Base-by-base conservation (phyloP, 805 yeast genomes). In the Zygosaccharomyces bailii region DNA sequence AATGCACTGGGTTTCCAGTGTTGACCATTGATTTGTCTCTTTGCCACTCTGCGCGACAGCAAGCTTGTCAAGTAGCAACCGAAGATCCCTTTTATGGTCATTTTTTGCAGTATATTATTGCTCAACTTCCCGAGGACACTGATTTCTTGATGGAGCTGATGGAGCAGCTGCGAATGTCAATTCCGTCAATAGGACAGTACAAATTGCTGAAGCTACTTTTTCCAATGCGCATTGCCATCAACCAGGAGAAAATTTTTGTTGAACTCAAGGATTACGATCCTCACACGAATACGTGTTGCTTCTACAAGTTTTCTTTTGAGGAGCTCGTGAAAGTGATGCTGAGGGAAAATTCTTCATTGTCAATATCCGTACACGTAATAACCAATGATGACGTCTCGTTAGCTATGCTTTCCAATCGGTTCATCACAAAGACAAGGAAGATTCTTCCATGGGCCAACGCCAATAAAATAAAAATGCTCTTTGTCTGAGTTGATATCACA, bases 371-470 rank as follows among this genome's bases (percentile, higher is more conserved):
- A n/a, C 38, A 45, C 10, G 34, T 48, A n/a, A 6, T 39, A 1
- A 41, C 42, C 9, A 51, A 46, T 9, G 42, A 44, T 13, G 29
- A 39, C 2, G 24, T 23, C 7, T 33, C 50, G 13, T 42, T 37
- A 10, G 34, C 39, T n/a, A 38, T 42, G 6, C 31, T 50, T 10
- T 21, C 49, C 4, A 14, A 43, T 1, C 43, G 45, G 13, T 34
- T 58, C 9, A 19, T 45, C 2, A 43, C 35, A 6, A 56, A 50
- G 14, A 34, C 50, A 2, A 37, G 40, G 5, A 54, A 45, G 16
- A 27, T 50, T 10, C 31, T 58, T 3, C 54, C 58, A 3, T 58
- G 60, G 60, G 38, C 57, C 1, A 42, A 32, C 19, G 48, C 41
- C 10, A 33, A 43, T 5, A 46, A 49, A 34, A 45, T 53, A 2